These are phyloP conservation scores for Penicillium pancosmium DNA, from an alignment of 495 filamentous ascomycete species.

Conservation along the genomic window DNA sequence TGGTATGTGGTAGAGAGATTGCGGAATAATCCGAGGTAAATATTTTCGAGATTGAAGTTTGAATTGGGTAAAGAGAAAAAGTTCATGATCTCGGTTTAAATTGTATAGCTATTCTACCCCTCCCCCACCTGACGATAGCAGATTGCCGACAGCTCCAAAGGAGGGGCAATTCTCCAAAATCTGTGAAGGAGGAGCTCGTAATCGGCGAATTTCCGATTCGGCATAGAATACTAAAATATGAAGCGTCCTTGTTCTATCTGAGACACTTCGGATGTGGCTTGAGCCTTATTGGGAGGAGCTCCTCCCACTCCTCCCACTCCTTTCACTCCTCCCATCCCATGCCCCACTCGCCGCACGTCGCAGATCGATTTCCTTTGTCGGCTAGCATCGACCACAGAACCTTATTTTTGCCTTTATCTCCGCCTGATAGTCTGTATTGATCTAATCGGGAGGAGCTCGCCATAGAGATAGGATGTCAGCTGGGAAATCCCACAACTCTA, in stretches of 20 bases:
- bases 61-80: constrained; percentile 1
- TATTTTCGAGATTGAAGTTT: neutral
- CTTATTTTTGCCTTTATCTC: neutral
- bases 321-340: neutral
- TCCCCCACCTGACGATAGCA: neutral
- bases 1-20: constrained; percentile 8
- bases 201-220: neutral
- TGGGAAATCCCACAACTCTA: neutral
- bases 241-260: neutral
- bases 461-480: neutral
- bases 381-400: neutral
- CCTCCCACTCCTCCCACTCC: constrained; percentile 12
- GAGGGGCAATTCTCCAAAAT: constrained; percentile 4
- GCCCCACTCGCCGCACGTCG: neutral
- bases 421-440: neutral
- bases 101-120: neutral
- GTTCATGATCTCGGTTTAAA: constrained; percentile 8
- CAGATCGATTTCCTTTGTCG: neutral
- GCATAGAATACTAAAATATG: neutral
- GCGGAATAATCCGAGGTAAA: neutral
- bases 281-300: constrained; percentile 16
- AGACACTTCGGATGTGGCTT: neutral
- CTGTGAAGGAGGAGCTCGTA: neutral
- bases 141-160: neutral
- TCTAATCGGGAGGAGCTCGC: constrained; percentile 1